Evolutionary conservation across 345 rosid species (phyloP).

Genomic region (Brassica nigra): DNA sequence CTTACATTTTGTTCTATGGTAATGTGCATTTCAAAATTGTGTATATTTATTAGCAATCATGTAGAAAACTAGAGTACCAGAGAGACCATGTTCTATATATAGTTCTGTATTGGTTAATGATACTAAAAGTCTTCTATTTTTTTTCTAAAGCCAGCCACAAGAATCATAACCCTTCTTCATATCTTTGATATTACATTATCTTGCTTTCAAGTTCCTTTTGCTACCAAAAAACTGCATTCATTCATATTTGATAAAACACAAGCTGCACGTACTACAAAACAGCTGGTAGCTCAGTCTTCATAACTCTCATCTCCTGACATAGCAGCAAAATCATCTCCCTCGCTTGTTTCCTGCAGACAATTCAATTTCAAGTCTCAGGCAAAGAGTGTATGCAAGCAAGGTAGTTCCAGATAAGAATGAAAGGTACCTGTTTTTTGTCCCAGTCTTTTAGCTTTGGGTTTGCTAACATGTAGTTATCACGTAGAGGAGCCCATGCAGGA

Average conservation of each 20-base stretch:
- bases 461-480: constrained; percentile 89
- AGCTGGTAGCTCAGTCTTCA: constrained; percentile 32
- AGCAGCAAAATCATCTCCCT: constrained; percentile 51
- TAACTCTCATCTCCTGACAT: constrained; percentile 58
- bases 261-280: constrained; percentile 2
- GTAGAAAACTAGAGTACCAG: not conserved
- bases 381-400: not conserved
- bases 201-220: not conserved
- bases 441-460: constrained; percentile 82
- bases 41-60: not conserved
- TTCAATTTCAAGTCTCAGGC: not conserved
- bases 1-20: not conserved
- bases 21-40: too few species aligned
- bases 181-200: not conserved
- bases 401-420: not conserved
- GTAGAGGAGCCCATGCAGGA: constrained; percentile 95
- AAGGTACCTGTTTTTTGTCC: constrained; percentile 80
- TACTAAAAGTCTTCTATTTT: not conserved
- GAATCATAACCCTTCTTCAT: not conserved
- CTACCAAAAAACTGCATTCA: not conserved
- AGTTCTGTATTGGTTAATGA: not conserved
- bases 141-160: not conserved
- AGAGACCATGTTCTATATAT: not conserved
- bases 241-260: not conserved
- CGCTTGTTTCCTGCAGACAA: constrained; percentile 51